Percentiles rank a stretch among this genome's conserved stretches.
Evolutionary conservation across 192 early-diverging fungal species (phyloP).

Genomic region (Diversispora eburnea): DNA sequence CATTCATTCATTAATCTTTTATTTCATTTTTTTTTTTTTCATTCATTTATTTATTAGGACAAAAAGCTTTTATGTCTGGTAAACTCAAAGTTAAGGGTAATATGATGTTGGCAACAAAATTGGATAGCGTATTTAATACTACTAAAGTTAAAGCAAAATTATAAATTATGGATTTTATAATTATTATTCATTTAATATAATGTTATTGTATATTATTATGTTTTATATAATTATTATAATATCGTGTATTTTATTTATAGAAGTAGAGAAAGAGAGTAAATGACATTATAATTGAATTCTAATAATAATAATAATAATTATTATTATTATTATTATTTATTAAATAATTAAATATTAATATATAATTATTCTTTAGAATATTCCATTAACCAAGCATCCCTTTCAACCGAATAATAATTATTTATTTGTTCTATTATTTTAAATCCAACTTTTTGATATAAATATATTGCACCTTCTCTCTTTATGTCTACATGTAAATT

Average conservation of each 20-base stretch:
- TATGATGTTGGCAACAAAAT: slow-evolving; percentile 69
- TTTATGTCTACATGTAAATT: slow-evolving; percentile 16
- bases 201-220: not conserved
- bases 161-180: not conserved
- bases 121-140: slow-evolving; percentile 64
- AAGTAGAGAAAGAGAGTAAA: no score
- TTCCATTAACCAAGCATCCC: slow-evolving; percentile 25
- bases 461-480: slow-evolving; percentile 4
- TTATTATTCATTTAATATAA: no score
- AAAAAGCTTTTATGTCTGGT: slow-evolving; percentile 89
- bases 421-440: not conserved
- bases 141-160: slow-evolving; percentile 63
- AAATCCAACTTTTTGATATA: slow-evolving; percentile 22
- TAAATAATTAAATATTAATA: not conserved
- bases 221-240: no score
- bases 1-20: not conserved
- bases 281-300: not conserved
- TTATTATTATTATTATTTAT: not conserved
- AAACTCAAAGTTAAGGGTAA: slow-evolving; percentile 85
- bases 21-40: not conserved
- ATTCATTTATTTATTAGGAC: slow-evolving; percentile 40
- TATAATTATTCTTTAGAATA: not conserved
- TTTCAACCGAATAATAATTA: slow-evolving; percentile 17
- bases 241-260: no score
- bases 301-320: not conserved